Evolutionary conservation across 2,329 filamentous ascomycete species (phyloP), one percentile per base, ranked within the genome.

Genomic region (Lithohypha guttulata): DNA sequence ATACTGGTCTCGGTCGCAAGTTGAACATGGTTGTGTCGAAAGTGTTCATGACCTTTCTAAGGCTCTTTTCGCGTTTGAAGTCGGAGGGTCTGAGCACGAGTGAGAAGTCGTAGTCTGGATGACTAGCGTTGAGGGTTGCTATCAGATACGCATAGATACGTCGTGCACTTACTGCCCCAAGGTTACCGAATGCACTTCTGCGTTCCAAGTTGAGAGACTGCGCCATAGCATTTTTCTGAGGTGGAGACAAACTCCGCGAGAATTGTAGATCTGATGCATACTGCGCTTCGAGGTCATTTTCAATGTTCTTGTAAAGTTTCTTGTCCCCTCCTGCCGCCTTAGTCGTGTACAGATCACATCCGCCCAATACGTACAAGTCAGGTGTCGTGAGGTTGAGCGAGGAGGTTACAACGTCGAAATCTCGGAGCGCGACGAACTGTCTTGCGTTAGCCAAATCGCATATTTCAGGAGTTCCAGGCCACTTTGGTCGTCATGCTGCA

Each of bases 21-120:
- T 87, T 93, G 61, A 82, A 82, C 43, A 98, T 68, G 0, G 85
- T 93, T 10, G 77, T 85, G 58, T 96, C 86, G 43, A 98, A 75
- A 39, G 77, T 84, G 53, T 81, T 81, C 74, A 93, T 93, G 42
- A 94, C 84, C 15, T 74, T 72, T 45, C 82, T 77, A 46, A 94
- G 60, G 51, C 79, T 84, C 43, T 80, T 73, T 65, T 95, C 87
- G 47, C 82, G 79, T 51, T 80, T 81, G 60, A 98, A 98, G 59
- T 98, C 91, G 23, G 79, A 75, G 0, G 91, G 87, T 25, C 87
- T 79, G 42, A 96, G 69, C 22, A 91, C 80, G 55, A 94, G 82
- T 2, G 86, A 94, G 63, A 98, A 98, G 61, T 98, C 91, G 60
- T 98, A 96, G 62, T 98, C 84, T 2, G 84, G 79, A 62, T 98